Percentiles rank a stretch among this genome's conserved stretches.
These are phyloP conservation scores for Trichophyton equinum DNA, from an alignment of 2,329 filamentous ascomycete genomes.

Conservation along the genomic window DNA sequence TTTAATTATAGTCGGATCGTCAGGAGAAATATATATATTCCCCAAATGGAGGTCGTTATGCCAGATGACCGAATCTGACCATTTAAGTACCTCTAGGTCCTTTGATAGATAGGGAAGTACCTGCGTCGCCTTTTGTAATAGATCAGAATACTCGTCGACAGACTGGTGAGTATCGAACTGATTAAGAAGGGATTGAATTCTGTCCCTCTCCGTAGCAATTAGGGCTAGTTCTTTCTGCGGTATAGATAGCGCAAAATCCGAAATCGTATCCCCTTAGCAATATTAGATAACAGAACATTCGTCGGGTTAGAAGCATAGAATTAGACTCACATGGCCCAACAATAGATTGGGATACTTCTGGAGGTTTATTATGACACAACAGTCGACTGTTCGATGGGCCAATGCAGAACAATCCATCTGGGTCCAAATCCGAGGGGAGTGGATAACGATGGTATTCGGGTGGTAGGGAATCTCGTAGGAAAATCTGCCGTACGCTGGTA, in stretches of 20 bases:
- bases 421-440: constrained; percentile 7
- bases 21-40: neutral
- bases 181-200: constrained; percentile 14
- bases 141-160: constrained; percentile 12
- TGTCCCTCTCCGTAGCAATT: neutral
- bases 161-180: constrained; percentile 13
- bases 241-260: constrained; percentile 13
- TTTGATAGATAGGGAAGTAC: neutral
- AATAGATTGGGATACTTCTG: constrained; percentile 19
- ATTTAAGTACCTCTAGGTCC: neutral
- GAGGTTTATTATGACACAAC: constrained; percentile 18
- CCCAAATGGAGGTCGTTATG: too few relatives aligned
- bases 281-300: constrained; percentile 6
- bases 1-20: constrained; percentile 9
- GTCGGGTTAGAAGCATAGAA: neutral
- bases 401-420: constrained; percentile 21
- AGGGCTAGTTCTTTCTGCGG: constrained; percentile 11
- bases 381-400: constrained; percentile 26
- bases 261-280: constrained; percentile 10
- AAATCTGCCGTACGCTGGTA: too few relatives aligned
- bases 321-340: constrained; percentile 10
- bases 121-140: constrained; percentile 5
- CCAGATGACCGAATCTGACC: constrained; percentile 7
- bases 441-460: too few relatives aligned
- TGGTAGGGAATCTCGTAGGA: neutral